Conservation (phyloP, 1,284 basidiomycete genomes). For the Tremellales sp. region DNA sequence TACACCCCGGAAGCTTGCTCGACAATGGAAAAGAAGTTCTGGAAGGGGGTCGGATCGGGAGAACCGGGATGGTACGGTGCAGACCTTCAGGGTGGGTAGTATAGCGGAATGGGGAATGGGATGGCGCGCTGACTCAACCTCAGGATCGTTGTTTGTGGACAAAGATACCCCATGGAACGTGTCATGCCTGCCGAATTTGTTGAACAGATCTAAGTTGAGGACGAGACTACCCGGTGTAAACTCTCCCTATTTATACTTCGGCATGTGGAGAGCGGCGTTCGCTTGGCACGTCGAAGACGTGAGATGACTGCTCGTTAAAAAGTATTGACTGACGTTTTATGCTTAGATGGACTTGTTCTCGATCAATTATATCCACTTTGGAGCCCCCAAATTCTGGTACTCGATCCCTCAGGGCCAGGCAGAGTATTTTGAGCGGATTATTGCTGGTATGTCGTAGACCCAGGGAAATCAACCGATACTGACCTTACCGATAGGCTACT, state of each 20-base stretch:
- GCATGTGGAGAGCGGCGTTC: slow-evolving; percentile 98
- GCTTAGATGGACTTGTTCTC: slow-evolving; percentile 93
- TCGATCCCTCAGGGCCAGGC: slow-evolving; percentile 84
- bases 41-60: slow-evolving; percentile 72
- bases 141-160: slow-evolving; percentile 77
- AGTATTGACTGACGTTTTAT: slow-evolving; percentile 1
- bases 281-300: slow-evolving; percentile 95
- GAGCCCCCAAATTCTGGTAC: slow-evolving; percentile 95
- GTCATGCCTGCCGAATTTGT: slow-evolving; percentile 77
- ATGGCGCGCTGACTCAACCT: slow-evolving; percentile 3
- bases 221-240: slow-evolving; percentile 83
- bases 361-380: slow-evolving; percentile 99
- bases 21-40: slow-evolving; percentile 84
- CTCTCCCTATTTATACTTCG: slow-evolving; percentile 96
- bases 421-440: slow-evolving; percentile 69
- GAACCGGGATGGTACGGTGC: slow-evolving; percentile 94
- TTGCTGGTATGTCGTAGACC: slow-evolving; percentile 64
- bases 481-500: slow-evolving; percentile 60
- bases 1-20: slow-evolving; percentile 82
- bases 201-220: slow-evolving; percentile 71
- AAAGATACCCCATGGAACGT: slow-evolving; percentile 88
- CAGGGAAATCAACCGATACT: not conserved
- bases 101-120: not conserved
- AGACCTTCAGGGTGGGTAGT: slow-evolving; percentile 72
- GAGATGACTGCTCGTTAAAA: slow-evolving; percentile 14